phyloP scores from a whole-genome alignment of 345 rosid genomes.

The Pseudoturritis turrita region DNA sequence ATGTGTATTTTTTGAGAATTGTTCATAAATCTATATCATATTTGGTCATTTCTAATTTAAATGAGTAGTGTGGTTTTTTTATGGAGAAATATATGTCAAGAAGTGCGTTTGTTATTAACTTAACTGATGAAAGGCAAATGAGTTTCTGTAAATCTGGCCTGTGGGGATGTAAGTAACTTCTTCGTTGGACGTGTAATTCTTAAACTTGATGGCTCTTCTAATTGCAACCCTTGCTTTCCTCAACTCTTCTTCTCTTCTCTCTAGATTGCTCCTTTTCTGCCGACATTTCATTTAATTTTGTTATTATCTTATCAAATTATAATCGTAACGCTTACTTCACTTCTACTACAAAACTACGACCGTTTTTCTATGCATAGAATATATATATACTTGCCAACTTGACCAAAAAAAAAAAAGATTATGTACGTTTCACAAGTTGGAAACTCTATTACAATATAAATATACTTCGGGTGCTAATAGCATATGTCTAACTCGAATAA shows the following conservation, averaged over 20 bases:
- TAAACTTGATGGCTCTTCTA: constrained; percentile 35
- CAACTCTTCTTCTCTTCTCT: constrained; percentile 41
- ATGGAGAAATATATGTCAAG: no score
- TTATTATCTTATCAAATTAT: not conserved
- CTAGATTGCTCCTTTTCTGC: constrained; percentile 29
- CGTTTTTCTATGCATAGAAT: not conserved
- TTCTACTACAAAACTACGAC: not conserved
- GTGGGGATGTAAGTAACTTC: constrained; percentile 41
- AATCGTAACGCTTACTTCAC: not conserved
- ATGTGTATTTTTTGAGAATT: no score
- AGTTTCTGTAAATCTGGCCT: constrained; percentile 57
- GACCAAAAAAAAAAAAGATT: not conserved
- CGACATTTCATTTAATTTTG: not conserved
- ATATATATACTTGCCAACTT: not conserved
- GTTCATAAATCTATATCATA: not conserved
- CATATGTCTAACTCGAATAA: not conserved
- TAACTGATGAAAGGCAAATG: constrained; percentile 74
- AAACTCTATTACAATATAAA: not conserved
- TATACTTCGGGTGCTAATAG: not conserved
- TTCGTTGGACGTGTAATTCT: constrained; percentile 40
- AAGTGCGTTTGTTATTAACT: constrained; percentile 12
- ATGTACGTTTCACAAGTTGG: not conserved
- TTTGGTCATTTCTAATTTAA: not conserved
- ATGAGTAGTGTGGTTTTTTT: not conserved
- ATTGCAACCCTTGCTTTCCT: constrained; percentile 40